Percentiles rank a stretch among this genome's conserved stretches.
Conservation (phyloP, 2,329 filamentous ascomycete species). For the Chrysoporthe deuterocubensis region DNA sequence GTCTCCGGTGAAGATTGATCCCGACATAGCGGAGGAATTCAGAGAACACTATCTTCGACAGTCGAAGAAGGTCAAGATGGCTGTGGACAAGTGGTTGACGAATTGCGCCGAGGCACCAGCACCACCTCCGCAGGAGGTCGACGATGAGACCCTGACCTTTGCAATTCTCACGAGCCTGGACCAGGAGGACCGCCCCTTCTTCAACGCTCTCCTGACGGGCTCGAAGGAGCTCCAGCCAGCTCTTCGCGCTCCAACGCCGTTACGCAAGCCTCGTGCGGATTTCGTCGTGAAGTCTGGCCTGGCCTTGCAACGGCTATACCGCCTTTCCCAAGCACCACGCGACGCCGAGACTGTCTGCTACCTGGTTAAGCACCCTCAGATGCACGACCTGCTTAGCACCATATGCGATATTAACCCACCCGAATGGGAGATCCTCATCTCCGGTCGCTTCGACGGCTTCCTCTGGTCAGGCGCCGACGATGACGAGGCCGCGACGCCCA, state of each 20-base stretch:
- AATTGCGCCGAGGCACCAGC: conserved; percentile 75
- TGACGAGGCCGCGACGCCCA: conserved; percentile 41
- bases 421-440: conserved; percentile 97
- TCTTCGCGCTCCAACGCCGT: conserved; percentile 70
- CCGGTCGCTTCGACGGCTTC: conserved; percentile 93
- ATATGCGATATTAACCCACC: conserved; percentile 84
- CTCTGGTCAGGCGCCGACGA: conserved; percentile 84
- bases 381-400: conserved; percentile 87
- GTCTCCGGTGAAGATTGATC: conserved; percentile 77
- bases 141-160: conserved; percentile 92
- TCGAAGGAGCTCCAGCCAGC: conserved; percentile 60
- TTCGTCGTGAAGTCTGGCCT: conserved; percentile 75
- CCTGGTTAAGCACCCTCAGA: conserved; percentile 77
- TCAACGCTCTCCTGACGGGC: conserved; percentile 76
- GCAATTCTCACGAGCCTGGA: conserved; percentile 89
- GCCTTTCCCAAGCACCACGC: conserved; percentile 71
- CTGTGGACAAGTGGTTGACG: conserved; percentile 87
- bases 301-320: conserved; percentile 84
- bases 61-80: conserved; percentile 88
- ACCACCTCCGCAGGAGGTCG: conserved; percentile 83
- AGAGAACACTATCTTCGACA: conserved; percentile 90
- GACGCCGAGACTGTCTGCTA: conserved; percentile 87
- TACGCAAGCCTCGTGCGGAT: conserved; percentile 68
- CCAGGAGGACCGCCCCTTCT: conserved; percentile 74
- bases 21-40: conserved; percentile 92